Evolutionary conservation across 768 basidiomycete genomes (phyloP), one percentile per base, ranked within the genome.

Genomic region (Favolaschia claudopus): DNA sequence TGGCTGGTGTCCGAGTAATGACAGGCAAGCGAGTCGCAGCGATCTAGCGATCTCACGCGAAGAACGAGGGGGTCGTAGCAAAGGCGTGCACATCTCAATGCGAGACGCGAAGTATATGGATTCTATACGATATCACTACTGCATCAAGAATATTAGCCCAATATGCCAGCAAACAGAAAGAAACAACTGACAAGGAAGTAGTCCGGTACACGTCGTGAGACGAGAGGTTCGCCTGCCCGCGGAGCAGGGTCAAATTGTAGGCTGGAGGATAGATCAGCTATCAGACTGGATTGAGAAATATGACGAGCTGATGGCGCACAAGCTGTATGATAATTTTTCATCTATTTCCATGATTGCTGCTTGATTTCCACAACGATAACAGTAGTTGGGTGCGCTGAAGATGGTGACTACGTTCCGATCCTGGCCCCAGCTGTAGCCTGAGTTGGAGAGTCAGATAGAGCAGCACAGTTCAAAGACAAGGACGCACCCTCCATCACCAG

Each of bases 281-380:
- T 42, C n/a, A 62, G 20, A 37, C 43, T 34, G 51, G 62, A 65
- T 45, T 29, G n/a, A 32, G 45, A 29, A 39, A 46, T 33, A 20
- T 15, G 31, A 44, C 52, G 31, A 62, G 39, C 28, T 48, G 52
- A 62, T 22, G n/a, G 85, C 91, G 48, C 67, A 92, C 92, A 93
- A 93, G 79, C 89, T 93, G 76, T 93, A 94, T 52, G 92, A 92
- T 87, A 93, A 82, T 84, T 95, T 95, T 87, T 95, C 93, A 77
- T 99, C 97, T 76, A 99, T 97, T 77, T 99, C 97, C 89, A 99
- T 96, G 75, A 99, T 99, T 46, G 97, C 97, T 53, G 97, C 97
- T 72, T 99, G 97, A 75, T 99, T 99, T 51, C 97, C 97, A 74
- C 97, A 99, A 74, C 97, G 85, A 82, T 99, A 99, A 79, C 96